Percentiles rank a stretch among this genome's conserved stretches.
Evolutionary conservation across 768 basidiomycete genomes (phyloP).

Genomic region (Lanmaoa pseudosensibilis): DNA sequence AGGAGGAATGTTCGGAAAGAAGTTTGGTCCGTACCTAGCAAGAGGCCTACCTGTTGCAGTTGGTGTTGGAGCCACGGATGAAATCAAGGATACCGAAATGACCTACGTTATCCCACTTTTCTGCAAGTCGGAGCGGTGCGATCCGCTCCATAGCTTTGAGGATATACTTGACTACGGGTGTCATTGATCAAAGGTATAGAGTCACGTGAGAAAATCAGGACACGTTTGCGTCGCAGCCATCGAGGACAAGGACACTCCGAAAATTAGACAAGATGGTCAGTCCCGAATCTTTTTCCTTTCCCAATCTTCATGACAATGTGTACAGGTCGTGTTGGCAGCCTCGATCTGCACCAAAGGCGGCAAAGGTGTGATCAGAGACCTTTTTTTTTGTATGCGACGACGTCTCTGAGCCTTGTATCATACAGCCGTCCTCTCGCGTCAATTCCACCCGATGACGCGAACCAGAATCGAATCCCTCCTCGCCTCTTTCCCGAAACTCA

Average conservation of each 20-base stretch:
- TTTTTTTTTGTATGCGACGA: neutral
- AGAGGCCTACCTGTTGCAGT: slow-evolving; percentile 59
- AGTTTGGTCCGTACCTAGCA: slow-evolving; percentile 54
- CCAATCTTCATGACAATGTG: slow-evolving; percentile 1
- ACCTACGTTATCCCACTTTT: slow-evolving; percentile 93
- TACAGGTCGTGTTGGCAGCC: slow-evolving; percentile 86
- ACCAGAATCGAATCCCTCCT: slow-evolving; percentile 93
- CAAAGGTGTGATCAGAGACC: slow-evolving; percentile 64
- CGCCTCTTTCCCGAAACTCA: slow-evolving; percentile 95
- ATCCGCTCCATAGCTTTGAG: slow-evolving; percentile 77
- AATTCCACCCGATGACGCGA: slow-evolving; percentile 91
- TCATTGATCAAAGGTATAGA: neutral
- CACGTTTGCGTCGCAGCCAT: slow-evolving; percentile 11
- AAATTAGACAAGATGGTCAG: slow-evolving; percentile 24
- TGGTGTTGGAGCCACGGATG: slow-evolving; percentile 3
- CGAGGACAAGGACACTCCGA: neutral
- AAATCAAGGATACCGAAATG: neutral
- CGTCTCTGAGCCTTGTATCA: neutral
- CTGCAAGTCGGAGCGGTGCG: slow-evolving; percentile 83
- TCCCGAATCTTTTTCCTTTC: neutral
- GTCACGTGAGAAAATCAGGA: slow-evolving; percentile 20
- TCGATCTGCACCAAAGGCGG: slow-evolving; percentile 95
- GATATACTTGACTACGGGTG: slow-evolving; percentile 43
- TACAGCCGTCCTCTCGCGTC: slow-evolving; percentile 90
- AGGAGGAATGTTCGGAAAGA: neutral